A percentile compares a stretch with the other conserved stretches of the same genome.
phyloP scores from a whole-genome alignment of 352 stramenopile genomes.

The Phytophthora gonapodyides region DNA sequence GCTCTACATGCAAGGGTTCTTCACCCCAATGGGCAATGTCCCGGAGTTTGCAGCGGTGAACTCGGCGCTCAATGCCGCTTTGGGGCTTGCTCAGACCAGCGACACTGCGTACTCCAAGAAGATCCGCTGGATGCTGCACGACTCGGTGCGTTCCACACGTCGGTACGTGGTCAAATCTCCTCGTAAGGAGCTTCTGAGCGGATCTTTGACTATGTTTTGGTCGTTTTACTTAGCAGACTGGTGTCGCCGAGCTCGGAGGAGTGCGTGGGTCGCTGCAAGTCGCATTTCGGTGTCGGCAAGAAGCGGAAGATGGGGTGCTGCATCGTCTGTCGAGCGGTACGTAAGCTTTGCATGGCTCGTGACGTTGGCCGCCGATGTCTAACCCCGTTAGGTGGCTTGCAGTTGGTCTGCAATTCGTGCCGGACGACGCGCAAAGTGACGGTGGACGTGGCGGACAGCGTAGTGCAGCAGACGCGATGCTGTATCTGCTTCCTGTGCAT shows the following conservation, averaged over 20 bases:
- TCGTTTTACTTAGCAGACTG: constrained; percentile 11
- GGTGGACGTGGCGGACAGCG: constrained; percentile 32
- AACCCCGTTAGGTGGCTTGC: background rate
- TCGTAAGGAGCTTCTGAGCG: background rate
- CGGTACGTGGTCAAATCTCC: constrained; percentile 15
- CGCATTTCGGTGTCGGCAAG: constrained; percentile 35
- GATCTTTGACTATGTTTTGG: background rate
- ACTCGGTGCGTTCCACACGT: constrained; percentile 33
- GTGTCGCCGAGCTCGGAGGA: constrained; percentile 22
- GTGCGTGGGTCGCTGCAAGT: constrained; percentile 43
- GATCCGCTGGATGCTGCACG: constrained; percentile 51
- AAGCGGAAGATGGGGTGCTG: constrained; percentile 38
- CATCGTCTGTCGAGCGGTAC: constrained; percentile 48
- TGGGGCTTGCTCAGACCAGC: constrained; percentile 38
- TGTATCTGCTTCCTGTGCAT: constrained; percentile 48
- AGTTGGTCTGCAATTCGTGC: constrained; percentile 51
- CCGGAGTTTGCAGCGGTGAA: constrained; percentile 38
- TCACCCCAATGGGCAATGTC: constrained; percentile 38
- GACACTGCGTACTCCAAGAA: constrained; percentile 50
- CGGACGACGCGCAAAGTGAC: constrained; percentile 44
- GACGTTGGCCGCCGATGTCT: background rate
- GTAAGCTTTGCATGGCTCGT: background rate
- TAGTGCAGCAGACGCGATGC: constrained; percentile 37
- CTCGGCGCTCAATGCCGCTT: constrained; percentile 27
- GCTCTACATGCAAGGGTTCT: constrained; percentile 49